Conservation (phyloP, 257 asterid species). For the Voacanga thouarsii region DNA sequence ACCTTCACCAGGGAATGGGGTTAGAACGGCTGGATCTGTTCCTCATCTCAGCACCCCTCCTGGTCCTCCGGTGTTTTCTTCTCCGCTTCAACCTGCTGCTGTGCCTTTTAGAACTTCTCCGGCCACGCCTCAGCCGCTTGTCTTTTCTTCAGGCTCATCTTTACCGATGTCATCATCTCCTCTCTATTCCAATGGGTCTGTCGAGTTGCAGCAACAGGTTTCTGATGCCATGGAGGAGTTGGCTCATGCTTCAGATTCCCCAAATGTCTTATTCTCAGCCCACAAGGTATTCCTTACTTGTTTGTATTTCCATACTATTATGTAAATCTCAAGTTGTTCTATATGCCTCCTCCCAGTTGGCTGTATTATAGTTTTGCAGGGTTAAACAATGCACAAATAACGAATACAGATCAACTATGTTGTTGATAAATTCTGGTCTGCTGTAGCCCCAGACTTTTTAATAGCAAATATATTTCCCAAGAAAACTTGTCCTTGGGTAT, state of each 20-base stretch:
- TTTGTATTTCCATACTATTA: not conserved
- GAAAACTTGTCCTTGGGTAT: not conserved
- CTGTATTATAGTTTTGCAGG: not conserved
- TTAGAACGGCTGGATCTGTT: constrained; percentile 54
- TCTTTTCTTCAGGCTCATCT: constrained; percentile 69
- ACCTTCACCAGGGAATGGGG: constrained; percentile 61
- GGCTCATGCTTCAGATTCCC: constrained; percentile 43
- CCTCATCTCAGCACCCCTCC: constrained; percentile 96
- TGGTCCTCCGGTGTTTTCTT: constrained; percentile 92
- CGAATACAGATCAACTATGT: not conserved
- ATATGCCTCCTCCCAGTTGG: not conserved
- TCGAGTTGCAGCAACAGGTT: constrained; percentile 55
- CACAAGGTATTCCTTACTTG: constrained; percentile 57
- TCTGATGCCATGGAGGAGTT: constrained; percentile 54
- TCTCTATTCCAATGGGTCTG: constrained; percentile 63
- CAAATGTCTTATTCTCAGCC: constrained; percentile 83
- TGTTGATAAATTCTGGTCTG: not conserved
- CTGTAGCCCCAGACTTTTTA: not conserved
- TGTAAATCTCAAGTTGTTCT: not conserved
- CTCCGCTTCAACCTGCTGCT: constrained; percentile 94
- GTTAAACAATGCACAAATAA: not conserved
- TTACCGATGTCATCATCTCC: constrained; percentile 76
- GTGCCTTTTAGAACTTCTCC: constrained; percentile 97
- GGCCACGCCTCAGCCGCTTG: constrained; percentile 88
- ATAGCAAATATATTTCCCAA: not conserved